Base-by-base conservation (phyloP, 2,329 filamentous ascomycete genomes). In the Colletotrichum echinochloae region DNA sequence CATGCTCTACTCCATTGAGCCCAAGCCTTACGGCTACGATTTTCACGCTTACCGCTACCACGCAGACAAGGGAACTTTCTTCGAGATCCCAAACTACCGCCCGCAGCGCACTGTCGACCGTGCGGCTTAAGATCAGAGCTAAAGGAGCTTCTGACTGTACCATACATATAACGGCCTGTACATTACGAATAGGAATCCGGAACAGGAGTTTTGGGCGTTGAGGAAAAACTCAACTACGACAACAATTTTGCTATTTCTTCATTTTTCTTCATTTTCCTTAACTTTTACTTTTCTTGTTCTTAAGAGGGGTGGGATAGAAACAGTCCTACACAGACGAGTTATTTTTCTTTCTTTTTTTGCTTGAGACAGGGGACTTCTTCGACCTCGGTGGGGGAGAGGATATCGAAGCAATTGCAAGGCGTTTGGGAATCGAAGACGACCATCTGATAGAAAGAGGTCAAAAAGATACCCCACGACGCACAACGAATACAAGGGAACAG, bases 21-120 rank as follows among this genome's bases (percentile, higher is more conserved):
- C 96, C 41, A 98, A 98, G 86, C 96, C 96, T 0, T 99, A 99
- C 75, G 96, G 96, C 18, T 95, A 98, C 69, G 95, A 97, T 72
- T 98, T 98, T 84, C 95, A 97, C 79, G 95, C 94, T 0, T 99
- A 97, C 85, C 89, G 91, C 72, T 99, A 97, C 83, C 93, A 97
- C 78, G 89, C 93, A 72, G 85, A 87, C 3, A 88, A 84, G 26
- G 90, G 92, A 73, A 94, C 91, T 87, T 99, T 99, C 76, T 90
- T 96, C 70, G 91, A 96, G 78, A 82, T 97, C 55, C 92, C 91
- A n/a, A 87, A 95, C 77, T 98, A 96, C 82, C 90, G 92, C 80
- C 88, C 96, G 37, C 88, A 88, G 73, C 87, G 88, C 76, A 89
- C 87, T 51, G 78, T 82, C 23, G 83, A 85, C 72, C 79, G 79